Evolutionary conservation across 768 basidiomycete species (phyloP), one percentile per base, ranked within the genome.

Genomic region (Crassisporium funariophilum): DNA sequence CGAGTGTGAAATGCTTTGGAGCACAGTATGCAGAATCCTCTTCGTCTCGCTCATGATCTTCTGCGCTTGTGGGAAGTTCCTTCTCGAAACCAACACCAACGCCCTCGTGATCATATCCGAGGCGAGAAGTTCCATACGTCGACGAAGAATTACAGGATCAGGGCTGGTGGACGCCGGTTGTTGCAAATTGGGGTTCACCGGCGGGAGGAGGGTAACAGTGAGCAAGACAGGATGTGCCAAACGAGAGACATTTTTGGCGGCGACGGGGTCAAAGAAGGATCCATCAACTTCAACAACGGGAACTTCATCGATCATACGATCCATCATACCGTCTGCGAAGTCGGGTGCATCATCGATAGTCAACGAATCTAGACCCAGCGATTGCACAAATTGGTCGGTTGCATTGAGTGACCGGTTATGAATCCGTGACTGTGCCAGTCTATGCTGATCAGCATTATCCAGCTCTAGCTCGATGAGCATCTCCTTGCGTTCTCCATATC

Each of bases 71-170:
- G 84, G 76, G 68, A 84, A 90, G 64, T 98, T 97, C 64, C 93
- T 82, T 57, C 94, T 75, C 31, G 91, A 90, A 42, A 97, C 94
- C 35, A 98, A 79, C 22, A 98, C 88, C 22, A 99, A 78, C 13
- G 88, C 87, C 9, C 97, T 84, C 2, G 94, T 94, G 63, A 98
- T 93, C 93, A 98, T 98, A 67, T 98, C 97, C 20, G 88, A 89
- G 19, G 93, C 90, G 29, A 98, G 80, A 4, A 99, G 81, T 72
- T 99, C 97, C 93, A 98, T 97, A 17, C 95, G 75, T 29, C 97
- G 78, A 20, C 97, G 84, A 20, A 95, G 89, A 57, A 99, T 94
- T 41, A 88, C 83, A 0, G 93, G 86, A 60, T 95, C 91, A 0
- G 90, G 90, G 3, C 70, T 70, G 4, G 72, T 64, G 25, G 77